Evolutionary conservation across 768 basidiomycete species (phyloP).

Genomic region (Lactarius sp.): DNA sequence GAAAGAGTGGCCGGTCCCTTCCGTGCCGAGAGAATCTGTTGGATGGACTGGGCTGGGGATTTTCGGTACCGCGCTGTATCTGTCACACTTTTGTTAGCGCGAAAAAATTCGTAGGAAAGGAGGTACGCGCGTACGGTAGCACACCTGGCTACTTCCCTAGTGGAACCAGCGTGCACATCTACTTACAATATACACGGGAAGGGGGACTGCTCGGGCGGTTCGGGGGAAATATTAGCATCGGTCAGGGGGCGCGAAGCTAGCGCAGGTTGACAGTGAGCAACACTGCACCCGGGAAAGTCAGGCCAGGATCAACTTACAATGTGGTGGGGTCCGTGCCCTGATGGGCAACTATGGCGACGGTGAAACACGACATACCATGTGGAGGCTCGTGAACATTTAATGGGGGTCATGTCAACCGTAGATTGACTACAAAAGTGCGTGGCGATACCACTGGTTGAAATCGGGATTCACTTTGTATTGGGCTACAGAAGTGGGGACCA

Average conservation of each 20-base stretch:
- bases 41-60: constrained; percentile 6
- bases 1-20: constrained; percentile 19
- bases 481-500: constrained; percentile 27
- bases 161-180: constrained; percentile 46
- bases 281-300: not conserved
- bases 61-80: not conserved
- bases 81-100: not conserved
- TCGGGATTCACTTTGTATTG: constrained; percentile 45
- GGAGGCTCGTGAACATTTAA: not conserved
- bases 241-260: constrained; percentile 37
- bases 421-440: constrained; percentile 41
- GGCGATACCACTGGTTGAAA: constrained; percentile 43
- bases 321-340: constrained; percentile 36
- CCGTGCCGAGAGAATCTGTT: not conserved
- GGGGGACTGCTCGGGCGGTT: constrained; percentile 35
- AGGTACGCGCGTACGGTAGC: constrained; percentile 1
- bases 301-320: constrained; percentile 27
- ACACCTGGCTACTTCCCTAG: constrained; percentile 41
- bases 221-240: constrained; percentile 36
- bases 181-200: constrained; percentile 49
- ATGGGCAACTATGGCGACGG: constrained; percentile 37
- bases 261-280: not conserved
- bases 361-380: constrained; percentile 54
- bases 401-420: too few relatives aligned
- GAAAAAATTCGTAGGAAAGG: not conserved